phyloP scores from a whole-genome alignment of 805 yeast species.

The Priceomyces medius region DNA sequence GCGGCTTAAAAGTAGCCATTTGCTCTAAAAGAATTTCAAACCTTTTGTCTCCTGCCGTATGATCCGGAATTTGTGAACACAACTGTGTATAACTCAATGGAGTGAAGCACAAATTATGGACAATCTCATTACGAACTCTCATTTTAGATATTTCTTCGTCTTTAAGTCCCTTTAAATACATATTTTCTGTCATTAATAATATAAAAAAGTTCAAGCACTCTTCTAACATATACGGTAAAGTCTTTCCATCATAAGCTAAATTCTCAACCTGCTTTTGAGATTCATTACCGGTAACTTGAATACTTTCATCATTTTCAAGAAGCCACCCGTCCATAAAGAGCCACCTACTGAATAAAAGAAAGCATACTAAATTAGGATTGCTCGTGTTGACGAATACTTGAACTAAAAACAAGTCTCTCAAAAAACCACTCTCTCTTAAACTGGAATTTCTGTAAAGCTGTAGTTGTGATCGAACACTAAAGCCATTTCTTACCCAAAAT shows the following conservation, averaged over 20 bases:
- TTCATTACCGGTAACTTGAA: constrained; percentile 33
- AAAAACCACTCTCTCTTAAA: constrained; percentile 77
- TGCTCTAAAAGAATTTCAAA: constrained; percentile 55
- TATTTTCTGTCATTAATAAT: constrained; percentile 64
- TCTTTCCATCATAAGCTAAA: constrained; percentile 44
- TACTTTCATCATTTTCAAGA: constrained; percentile 2
- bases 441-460: constrained; percentile 76
- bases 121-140: constrained; percentile 65
- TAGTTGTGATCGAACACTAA: constrained; percentile 73
- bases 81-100: constrained; percentile 71
- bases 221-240: constrained; percentile 66
- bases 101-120: constrained; percentile 79
- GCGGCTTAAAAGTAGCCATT: constrained; percentile 32
- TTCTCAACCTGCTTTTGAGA: constrained; percentile 10
- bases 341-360: constrained; percentile 70
- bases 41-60: constrained; percentile 64
- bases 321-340: constrained; percentile 44
- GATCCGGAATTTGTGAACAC: constrained; percentile 70
- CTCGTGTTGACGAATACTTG: constrained; percentile 58
- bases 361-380: constrained; percentile 55
- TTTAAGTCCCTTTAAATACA: constrained; percentile 50
- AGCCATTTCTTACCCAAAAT: constrained; percentile 93
- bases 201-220: constrained; percentile 73
- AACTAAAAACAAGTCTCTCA: constrained; percentile 70
- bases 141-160: constrained; percentile 49